Evolutionary conservation across 2,329 filamentous ascomycete genomes (phyloP).

Genomic region (Aulographum hederae): DNA sequence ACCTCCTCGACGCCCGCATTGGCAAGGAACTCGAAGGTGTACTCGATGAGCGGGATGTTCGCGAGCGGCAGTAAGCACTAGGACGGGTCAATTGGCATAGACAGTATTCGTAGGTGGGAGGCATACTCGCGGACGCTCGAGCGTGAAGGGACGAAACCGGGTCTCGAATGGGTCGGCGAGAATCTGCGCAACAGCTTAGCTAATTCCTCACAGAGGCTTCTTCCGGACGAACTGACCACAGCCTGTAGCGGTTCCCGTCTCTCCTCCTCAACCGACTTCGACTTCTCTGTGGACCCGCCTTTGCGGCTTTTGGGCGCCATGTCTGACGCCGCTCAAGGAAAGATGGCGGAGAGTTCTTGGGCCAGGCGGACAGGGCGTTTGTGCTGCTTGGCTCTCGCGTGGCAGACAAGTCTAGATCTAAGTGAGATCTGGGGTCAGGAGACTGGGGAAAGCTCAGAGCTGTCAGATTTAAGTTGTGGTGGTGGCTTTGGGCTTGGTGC

Average conservation of each 20-base stretch:
- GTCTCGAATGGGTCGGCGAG: slow-evolving; percentile 92
- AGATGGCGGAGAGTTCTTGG: too few relatives aligned
- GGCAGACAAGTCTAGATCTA: too few relatives aligned
- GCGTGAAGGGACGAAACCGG: slow-evolving; percentile 72
- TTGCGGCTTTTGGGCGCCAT: slow-evolving; percentile 33
- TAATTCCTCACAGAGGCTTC: not conserved
- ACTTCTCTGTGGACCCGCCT: slow-evolving; percentile 16
- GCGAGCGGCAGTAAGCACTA: slow-evolving; percentile 85
- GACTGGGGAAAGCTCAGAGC: too few relatives aligned
- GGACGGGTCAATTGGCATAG: not conserved
- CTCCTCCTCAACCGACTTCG: slow-evolving; percentile 31
- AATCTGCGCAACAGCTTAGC: slow-evolving; percentile 32
- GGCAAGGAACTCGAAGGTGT: slow-evolving; percentile 89
- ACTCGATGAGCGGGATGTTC: slow-evolving; percentile 90
- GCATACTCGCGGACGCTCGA: slow-evolving; percentile 71
- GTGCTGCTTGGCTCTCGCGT: too few relatives aligned
- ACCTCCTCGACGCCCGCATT: slow-evolving; percentile 92
- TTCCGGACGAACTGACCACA: slow-evolving; percentile 26
- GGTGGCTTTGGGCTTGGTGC: too few relatives aligned
- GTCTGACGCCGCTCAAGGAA: too few relatives aligned
- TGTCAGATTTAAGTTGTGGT: too few relatives aligned
- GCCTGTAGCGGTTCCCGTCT: slow-evolving; percentile 45
- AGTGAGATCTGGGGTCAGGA: too few relatives aligned
- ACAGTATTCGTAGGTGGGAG: slow-evolving; percentile 1
- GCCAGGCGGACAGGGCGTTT: too few relatives aligned